Conservation (phyloP, 371 early-diverging fungal genomes). For the Dichotomocladium elegans region DNA sequence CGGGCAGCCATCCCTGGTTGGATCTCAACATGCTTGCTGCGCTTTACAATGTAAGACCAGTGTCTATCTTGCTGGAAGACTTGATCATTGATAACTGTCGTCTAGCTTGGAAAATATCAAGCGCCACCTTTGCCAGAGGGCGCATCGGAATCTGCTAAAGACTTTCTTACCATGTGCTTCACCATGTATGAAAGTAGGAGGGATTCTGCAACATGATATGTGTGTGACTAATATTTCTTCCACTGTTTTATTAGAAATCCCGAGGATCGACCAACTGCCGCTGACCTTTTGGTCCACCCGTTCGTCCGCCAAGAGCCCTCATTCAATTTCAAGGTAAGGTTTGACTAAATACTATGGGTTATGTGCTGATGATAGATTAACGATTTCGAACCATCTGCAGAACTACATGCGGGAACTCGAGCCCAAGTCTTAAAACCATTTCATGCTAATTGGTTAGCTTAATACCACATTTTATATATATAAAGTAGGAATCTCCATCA, state of each 20-base stretch:
- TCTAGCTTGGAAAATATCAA: slow-evolving; percentile 73
- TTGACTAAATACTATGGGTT: background rate
- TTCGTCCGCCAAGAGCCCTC: slow-evolving; percentile 51
- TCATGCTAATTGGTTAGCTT: background rate
- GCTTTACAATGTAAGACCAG: slow-evolving; percentile 67
- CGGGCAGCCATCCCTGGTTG: slow-evolving; percentile 89
- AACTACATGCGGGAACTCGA: background rate
- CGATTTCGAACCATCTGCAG: too few relatives aligned
- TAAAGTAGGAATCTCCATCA: too few relatives aligned
- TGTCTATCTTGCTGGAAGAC: too few relatives aligned
- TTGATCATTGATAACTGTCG: background rate
- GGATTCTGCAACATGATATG: background rate
- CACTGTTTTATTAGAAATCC: slow-evolving; percentile 65
- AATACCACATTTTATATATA: too few relatives aligned
- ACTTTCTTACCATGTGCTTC: slow-evolving; percentile 77
- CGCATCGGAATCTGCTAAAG: slow-evolving; percentile 61
- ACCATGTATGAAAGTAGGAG: slow-evolving; percentile 45
- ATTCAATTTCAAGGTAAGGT: slow-evolving; percentile 53
- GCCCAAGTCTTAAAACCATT: background rate
- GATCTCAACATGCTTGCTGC: slow-evolving; percentile 84
- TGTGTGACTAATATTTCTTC: background rate
- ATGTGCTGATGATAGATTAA: background rate
- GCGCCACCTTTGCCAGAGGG: slow-evolving; percentile 77
- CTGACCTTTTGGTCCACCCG: slow-evolving; percentile 51
- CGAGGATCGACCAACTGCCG: slow-evolving; percentile 60